Conservation (phyloP, 306 rosid species). For the Ziziphus jujuba region DNA sequence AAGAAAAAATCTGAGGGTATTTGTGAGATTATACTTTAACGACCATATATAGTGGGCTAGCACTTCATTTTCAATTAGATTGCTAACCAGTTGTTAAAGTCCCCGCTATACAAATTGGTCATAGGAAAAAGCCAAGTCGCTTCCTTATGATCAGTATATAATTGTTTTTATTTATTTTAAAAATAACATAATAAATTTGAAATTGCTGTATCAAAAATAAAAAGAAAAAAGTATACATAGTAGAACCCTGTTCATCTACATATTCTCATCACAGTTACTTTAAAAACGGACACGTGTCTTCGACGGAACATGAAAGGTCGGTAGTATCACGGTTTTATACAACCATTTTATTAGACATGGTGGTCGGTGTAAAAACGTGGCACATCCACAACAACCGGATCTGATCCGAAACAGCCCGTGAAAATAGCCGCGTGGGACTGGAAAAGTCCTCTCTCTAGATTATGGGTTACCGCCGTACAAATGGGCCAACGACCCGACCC, state of each 20-base stretch:
- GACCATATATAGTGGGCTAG: too few species aligned
- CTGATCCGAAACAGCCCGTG: constrained; percentile 39
- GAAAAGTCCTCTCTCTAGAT: not conserved
- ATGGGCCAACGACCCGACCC: constrained; percentile 24
- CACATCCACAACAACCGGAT: constrained; percentile 16
- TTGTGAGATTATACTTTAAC: too few species aligned
- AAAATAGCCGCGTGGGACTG: constrained; percentile 39
- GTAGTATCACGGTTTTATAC: constrained; percentile 41
- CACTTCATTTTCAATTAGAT: too few species aligned
- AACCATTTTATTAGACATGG: constrained; percentile 1
- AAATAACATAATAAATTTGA: too few species aligned
- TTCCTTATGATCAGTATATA: too few species aligned
- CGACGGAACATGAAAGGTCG: constrained; percentile 11
- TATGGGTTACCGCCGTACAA: constrained; percentile 1
- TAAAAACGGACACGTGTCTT: constrained; percentile 41
- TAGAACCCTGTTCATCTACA: not conserved
- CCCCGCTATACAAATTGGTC: too few species aligned
- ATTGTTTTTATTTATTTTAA: too few species aligned
- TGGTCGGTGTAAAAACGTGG: constrained; percentile 36
- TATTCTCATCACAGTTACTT: not conserved
- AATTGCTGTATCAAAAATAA: too few species aligned
- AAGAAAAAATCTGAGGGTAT: too few species aligned
- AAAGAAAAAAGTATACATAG: too few species aligned
- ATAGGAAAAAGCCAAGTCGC: too few species aligned
- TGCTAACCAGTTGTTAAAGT: too few species aligned